Base-by-base conservation (phyloP, 176 grass and related monocot species). In the Cocos nucifera region DNA sequence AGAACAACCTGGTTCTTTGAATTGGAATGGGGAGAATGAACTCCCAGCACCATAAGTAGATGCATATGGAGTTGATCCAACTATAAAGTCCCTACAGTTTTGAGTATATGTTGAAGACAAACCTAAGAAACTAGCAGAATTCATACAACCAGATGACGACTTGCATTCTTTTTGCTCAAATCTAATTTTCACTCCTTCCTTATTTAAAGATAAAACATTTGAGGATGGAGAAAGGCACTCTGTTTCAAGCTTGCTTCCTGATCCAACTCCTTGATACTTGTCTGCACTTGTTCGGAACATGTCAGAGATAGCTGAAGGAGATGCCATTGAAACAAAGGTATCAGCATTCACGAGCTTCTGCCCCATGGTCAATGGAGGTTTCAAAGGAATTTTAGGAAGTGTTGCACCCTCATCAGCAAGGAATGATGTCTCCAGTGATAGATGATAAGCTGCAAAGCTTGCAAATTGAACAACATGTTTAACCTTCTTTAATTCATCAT, bases 401-500 rank as follows among this genome's bases (percentile, higher is more conserved):
- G 65, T 81, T 48, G 91, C 86, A 4, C 91, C 91, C 73, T 89
- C 91, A 54, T 95, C 91, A 28, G 77, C 83, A 69, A 95, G 75
- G 50, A 90, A 95, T 69, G 91, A 95, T 22, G 75, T 85, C 71
- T 95, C 80, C 44, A 84, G 65, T 61, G 71, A 90, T 49, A 95
- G 77, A 73, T 95, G 91, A 83, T 95, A 87, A 26, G 91, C 83
- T 65, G 91, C 91, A 82, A 95, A 95, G 17, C 77, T 73, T 74
- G 86, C 86, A 58, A 82, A 78, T 56, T 84, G 80, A 49, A 82
- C 70, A 59, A 69, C 83, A 65, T 54, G 77, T 53, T 95, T 95
- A 50, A 95, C 28, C 69, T 77, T 95, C 69, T 90, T 95, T 70
- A 95, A 67, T 69, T 90, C 86, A 65, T 90, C 86, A 28, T 8